Evolutionary conservation across 441 rosid species (phyloP).

Genomic region (Gossypium gossypioides): DNA sequence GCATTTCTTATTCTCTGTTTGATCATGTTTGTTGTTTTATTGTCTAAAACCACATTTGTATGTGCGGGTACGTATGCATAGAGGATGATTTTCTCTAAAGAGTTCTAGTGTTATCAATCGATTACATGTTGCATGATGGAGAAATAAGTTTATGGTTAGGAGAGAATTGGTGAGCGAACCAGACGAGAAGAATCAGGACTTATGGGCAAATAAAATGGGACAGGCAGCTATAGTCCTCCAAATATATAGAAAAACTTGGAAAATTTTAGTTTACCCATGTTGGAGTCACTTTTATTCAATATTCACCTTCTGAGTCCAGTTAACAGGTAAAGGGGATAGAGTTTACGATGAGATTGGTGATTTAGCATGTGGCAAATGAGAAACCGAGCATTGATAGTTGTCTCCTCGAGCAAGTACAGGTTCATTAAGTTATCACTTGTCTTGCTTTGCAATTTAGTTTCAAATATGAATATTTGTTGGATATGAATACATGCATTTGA

Average conservation of each 20-base stretch:
- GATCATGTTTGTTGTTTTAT: background rate
- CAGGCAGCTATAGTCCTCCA: background rate
- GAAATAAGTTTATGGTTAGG: background rate
- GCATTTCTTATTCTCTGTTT: slow-evolving; percentile 1
- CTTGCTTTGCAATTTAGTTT: too few relatives aligned
- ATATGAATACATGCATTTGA: too few relatives aligned
- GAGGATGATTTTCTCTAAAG: background rate
- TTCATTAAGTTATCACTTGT: background rate
- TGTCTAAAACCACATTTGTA: background rate
- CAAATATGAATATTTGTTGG: too few relatives aligned
- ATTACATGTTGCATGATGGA: background rate
- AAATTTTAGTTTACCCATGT: background rate
- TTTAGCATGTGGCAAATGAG: background rate
- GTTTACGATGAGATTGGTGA: background rate
- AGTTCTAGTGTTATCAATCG: background rate
- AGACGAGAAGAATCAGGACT: background rate
- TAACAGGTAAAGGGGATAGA: background rate
- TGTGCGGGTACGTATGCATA: background rate
- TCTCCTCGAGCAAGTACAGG: background rate
- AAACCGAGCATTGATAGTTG: background rate
- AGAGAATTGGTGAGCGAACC: background rate
- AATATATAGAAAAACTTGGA: background rate
- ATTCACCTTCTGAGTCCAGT: background rate
- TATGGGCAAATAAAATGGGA: background rate
- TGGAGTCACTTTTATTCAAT: background rate